Percentiles rank a stretch among this genome's conserved stretches.
phyloP scores from a whole-genome alignment of 331 rosid species.

The Pyrus hybrid region DNA sequence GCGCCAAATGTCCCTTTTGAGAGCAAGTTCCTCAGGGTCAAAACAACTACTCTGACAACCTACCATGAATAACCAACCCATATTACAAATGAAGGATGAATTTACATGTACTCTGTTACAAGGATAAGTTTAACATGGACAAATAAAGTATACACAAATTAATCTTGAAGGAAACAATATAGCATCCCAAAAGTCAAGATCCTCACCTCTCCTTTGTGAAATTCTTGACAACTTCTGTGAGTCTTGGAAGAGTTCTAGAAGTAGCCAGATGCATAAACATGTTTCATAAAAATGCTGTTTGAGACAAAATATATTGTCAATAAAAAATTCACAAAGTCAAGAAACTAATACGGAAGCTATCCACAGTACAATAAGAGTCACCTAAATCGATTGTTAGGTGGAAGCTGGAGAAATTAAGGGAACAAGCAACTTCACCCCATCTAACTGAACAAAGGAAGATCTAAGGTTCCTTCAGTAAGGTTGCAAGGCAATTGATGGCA shows the following conservation, averaged over 20 bases:
- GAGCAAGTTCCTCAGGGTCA: slow-evolving; percentile 80
- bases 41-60: slow-evolving; percentile 96
- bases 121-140: background rate
- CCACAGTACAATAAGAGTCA: slow-evolving; percentile 11
- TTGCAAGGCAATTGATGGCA: slow-evolving; percentile 75
- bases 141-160: too few species aligned
- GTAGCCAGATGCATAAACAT: slow-evolving; percentile 88
- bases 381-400: slow-evolving; percentile 95
- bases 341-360: background rate
- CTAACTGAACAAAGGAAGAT: slow-evolving; percentile 79
- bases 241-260: slow-evolving; percentile 84
- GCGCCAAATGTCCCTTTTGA: slow-evolving; percentile 86
- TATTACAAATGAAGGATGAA: slow-evolving; percentile 15
- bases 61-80: slow-evolving; percentile 33
- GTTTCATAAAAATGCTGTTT: slow-evolving; percentile 89
- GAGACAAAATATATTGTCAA: slow-evolving; percentile 30
- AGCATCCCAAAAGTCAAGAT: slow-evolving; percentile 5
- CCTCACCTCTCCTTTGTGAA: slow-evolving; percentile 94
- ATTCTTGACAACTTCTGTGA: slow-evolving; percentile 77
- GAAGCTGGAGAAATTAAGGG: slow-evolving; percentile 94
- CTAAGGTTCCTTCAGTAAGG: slow-evolving; percentile 92
- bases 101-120: background rate
- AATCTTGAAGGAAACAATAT: background rate
- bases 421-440: slow-evolving; percentile 86
- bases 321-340: slow-evolving; percentile 1